Evolutionary conservation across 495 filamentous ascomycete genomes (phyloP), one percentile per base, ranked within the genome.

Genomic region (Lindgomyces ingoldianus): DNA sequence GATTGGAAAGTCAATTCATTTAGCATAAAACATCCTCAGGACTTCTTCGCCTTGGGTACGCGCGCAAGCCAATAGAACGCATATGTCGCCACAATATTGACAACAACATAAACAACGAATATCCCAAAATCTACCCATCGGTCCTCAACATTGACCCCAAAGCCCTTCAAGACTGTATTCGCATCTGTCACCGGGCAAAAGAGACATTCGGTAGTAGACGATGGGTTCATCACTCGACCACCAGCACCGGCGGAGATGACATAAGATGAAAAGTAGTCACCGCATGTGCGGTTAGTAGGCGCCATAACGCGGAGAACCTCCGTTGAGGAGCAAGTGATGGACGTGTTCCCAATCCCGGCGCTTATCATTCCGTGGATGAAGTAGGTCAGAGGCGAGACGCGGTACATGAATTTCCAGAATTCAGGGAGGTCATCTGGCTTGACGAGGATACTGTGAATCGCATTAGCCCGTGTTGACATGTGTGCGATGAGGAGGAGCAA

Each of bases 371-470:
- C 83, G 27, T 78, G 80, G 6, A 91, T 82, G 0, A 89, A 74
- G 65, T 92, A 91, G 0, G 86, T 88, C 60, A 92, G 85, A 4
- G 90, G 89, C 4, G 86, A 89, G 52, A 89, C 77, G 26, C 86
- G 85, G 73, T 92, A 91, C 87, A 92, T 89, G 79, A 91, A 92
- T 65, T 89, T 89, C 89, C 90, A 94, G 79, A 92, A 91, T 10
- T 82, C 73, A 10, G 89, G 89, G 26, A 92, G 75, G 1, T 74
- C 78, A 2, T 74, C 67, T 1, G 89, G 87, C 33, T 72, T 80
- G 55, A 87, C 84, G 63, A 93, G 83, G 49, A 93, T 88, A 80
- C 63, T n/a, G n/a, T n/a, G n/a, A n/a, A n/a, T n/a, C n/a, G n/a
- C n/a, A n/a, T n/a, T n/a, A n/a, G n/a, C n/a, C n/a, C n/a, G n/a